A percentile compares a stretch with the other conserved stretches of the same genome.
These are phyloP conservation scores for Penicillium sp. DNA, from an alignment of 2,329 filamentous ascomycete species.

Conservation along the genomic window DNA sequence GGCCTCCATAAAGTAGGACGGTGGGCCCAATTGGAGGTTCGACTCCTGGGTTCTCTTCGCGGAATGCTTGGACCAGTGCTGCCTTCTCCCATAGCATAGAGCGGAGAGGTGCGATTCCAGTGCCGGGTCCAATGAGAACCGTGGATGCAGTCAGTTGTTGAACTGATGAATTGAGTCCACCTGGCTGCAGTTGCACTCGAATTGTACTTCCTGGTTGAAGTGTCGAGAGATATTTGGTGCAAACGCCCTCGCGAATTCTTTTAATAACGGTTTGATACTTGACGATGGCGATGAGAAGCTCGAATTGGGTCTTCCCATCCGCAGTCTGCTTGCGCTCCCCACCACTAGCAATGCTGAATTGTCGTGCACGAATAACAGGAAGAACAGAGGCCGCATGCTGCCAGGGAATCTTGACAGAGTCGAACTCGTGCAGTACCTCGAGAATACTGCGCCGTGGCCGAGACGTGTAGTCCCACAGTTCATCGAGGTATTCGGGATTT, in stretches of 20 bases:
- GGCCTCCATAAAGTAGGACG: slow-evolving; percentile 82
- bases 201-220: slow-evolving; percentile 66
- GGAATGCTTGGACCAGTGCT: slow-evolving; percentile 42
- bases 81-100: slow-evolving; percentile 79
- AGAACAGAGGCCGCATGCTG: slow-evolving; percentile 74
- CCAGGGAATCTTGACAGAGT: slow-evolving; percentile 80
- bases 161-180: slow-evolving; percentile 57
- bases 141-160: slow-evolving; percentile 63
- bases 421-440: slow-evolving; percentile 90
- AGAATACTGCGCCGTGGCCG: slow-evolving; percentile 87
- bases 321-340: slow-evolving; percentile 54
- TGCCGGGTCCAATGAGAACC: slow-evolving; percentile 82
- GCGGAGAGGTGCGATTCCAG: slow-evolving; percentile 83
- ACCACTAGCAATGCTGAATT: slow-evolving; percentile 90
- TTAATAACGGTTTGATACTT: slow-evolving; percentile 89
- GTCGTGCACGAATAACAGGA: slow-evolving; percentile 81
- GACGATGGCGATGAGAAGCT: slow-evolving; percentile 84
- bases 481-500: slow-evolving; percentile 78
- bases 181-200: slow-evolving; percentile 62
- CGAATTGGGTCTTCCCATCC: slow-evolving; percentile 59
- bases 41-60: slow-evolving; percentile 36
- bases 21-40: slow-evolving; percentile 50
- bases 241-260: slow-evolving; percentile 83
- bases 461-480: slow-evolving; percentile 95
- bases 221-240: slow-evolving; percentile 80